Conservation (phyloP, 306 rosid genomes). For the Malus sieversii region DNA sequence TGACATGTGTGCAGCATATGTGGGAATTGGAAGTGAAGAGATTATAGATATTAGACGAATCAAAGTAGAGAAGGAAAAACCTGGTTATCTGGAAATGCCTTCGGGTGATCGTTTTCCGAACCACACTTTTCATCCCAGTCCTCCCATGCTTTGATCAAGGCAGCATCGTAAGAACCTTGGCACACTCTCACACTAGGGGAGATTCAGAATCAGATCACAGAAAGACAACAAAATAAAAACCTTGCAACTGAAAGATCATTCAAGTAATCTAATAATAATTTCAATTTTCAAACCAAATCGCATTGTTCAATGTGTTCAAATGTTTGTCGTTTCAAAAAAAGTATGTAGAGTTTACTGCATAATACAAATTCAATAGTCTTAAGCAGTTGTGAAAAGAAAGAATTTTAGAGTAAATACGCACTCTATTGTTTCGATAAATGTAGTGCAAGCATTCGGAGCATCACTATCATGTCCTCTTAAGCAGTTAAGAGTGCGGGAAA, state of each 20-base stretch:
- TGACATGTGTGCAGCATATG: no score
- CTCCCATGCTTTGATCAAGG: constrained; percentile 77
- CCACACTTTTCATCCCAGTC: constrained; percentile 58
- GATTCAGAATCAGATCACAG: constrained; percentile 12
- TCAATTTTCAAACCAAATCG: neutral
- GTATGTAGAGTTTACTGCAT: neutral
- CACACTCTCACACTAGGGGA: constrained; percentile 63
- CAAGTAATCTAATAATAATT: neutral
- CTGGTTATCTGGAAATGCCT: constrained; percentile 76
- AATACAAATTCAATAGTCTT: neutral
- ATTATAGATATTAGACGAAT: neutral
- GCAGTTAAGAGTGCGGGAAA: constrained; percentile 71
- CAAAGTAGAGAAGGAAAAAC: constrained; percentile 28
- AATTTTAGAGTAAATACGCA: constrained; percentile 31
- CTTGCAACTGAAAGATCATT: constrained; percentile 2
- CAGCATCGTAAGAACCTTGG: constrained; percentile 64
- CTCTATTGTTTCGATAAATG: constrained; percentile 74
- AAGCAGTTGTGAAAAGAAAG: neutral
- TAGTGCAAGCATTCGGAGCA: constrained; percentile 47
- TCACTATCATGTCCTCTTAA: constrained; percentile 42
- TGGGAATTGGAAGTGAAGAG: no score
- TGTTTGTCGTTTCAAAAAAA: neutral
- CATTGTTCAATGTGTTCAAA: no score
- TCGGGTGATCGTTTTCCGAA: constrained; percentile 89
- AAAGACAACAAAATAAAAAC: neutral